These are phyloP conservation scores for Acanthamoeba divionensis DNA, from an alignment of 208 protist genomes.

Conservation along the genomic window DNA sequence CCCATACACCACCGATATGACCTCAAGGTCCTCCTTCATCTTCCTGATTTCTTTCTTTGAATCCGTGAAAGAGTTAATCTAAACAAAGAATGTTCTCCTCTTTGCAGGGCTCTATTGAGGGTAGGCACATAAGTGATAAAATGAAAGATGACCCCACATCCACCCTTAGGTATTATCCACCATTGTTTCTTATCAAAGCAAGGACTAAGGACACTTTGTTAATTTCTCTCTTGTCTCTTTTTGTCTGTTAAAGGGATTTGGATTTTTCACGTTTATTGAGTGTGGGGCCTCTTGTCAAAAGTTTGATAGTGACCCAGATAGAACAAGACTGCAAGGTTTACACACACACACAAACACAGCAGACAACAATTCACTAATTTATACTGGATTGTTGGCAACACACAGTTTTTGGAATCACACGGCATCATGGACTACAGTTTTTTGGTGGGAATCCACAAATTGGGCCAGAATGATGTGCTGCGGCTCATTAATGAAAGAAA, in stretches of 20 bases:
- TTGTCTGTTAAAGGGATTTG: background rate
- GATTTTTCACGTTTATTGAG: background rate
- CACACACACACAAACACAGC: too few relatives aligned
- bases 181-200: too few relatives aligned
- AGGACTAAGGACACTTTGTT: too few relatives aligned
- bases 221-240: too few relatives aligned
- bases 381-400: background rate
- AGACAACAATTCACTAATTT: background rate
- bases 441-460: constrained; percentile 31
- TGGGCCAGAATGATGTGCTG: background rate
- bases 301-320: too few relatives aligned
- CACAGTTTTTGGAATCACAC: background rate
- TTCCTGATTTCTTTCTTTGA: too few relatives aligned
- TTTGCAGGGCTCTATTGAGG: background rate
- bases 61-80: too few relatives aligned
- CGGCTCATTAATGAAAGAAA: too few relatives aligned
- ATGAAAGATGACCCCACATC: background rate
- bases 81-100: background rate
- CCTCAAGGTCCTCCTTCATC: constrained; percentile 23
- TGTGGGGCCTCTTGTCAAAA: background rate
- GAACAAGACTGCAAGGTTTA: too few relatives aligned
- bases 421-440: constrained; percentile 46
- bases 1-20: background rate
- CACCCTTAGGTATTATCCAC: too few relatives aligned
- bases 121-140: background rate